These are phyloP conservation scores for Eimeria praecox DNA, from an alignment of 169 alveolate genomes.

Conservation along the genomic window DNA sequence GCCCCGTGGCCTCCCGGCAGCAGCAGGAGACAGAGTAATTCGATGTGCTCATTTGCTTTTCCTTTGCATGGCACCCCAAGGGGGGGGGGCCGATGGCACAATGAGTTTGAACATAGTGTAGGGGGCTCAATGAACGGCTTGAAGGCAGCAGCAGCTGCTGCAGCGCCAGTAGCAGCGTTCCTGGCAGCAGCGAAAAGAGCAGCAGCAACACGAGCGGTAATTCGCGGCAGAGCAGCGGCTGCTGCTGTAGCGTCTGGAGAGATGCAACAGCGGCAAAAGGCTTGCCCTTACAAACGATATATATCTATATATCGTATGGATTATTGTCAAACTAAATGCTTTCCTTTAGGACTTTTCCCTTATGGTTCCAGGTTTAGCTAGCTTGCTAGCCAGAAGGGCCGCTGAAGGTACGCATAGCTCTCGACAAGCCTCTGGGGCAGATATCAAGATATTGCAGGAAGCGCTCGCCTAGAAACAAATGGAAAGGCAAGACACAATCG, in stretches of 20 bases:
- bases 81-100: background rate
- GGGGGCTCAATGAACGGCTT: background rate
- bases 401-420: background rate
- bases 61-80: background rate
- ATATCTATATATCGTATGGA: background rate
- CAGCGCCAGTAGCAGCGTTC: background rate
- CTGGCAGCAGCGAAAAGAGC: background rate
- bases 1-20: slow-evolving; percentile 51
- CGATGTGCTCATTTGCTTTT: background rate
- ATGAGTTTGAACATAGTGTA: background rate
- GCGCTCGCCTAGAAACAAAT: background rate
- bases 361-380: background rate
- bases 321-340: background rate
- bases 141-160: background rate
- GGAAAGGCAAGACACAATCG: background rate
- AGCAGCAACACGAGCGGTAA: background rate
- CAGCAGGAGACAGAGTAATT: slow-evolving; percentile 20
- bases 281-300: background rate
- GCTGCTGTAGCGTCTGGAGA: background rate
- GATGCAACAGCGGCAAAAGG: background rate
- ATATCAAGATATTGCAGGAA: background rate
- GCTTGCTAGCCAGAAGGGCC: background rate
- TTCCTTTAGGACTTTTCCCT: background rate
- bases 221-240: background rate
- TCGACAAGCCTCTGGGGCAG: background rate